Percentiles rank a stretch among this genome's conserved stretches.
Conservation (phyloP, 108 stramenopile species). For the Nannochloropsis gaditana region DNA sequence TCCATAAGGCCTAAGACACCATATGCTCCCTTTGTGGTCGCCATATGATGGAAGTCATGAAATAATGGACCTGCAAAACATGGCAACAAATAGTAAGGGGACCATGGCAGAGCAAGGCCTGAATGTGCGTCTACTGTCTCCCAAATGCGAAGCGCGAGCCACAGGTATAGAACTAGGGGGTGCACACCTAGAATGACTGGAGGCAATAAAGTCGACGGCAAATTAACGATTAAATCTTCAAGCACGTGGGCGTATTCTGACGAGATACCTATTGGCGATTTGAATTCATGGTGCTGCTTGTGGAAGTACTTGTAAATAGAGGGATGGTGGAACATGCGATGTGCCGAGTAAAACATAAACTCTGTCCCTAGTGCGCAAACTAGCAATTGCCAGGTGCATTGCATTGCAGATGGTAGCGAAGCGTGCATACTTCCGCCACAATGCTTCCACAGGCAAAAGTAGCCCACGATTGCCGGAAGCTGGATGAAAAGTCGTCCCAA, state of each 20-base stretch:
- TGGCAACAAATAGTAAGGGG: not conserved
- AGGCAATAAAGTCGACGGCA: conserved; percentile 4
- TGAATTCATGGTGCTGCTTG: not conserved
- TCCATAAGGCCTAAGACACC: not conserved
- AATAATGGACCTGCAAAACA: not conserved
- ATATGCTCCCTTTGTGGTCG: conserved; percentile 17
- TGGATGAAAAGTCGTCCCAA: not conserved
- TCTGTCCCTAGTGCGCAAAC: not conserved
- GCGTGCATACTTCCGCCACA: conserved; percentile 10
- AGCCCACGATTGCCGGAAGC: not conserved
- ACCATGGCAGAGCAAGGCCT: not conserved
- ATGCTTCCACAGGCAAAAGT: not conserved
- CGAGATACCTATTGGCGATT: not conserved
- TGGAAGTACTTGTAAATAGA: not conserved
- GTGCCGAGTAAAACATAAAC: not conserved
- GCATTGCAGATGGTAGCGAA: not conserved
- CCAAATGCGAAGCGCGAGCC: not conserved
- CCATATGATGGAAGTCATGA: not conserved
- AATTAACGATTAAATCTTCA: not conserved
- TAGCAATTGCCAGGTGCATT: not conserved
- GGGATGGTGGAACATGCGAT: conserved; percentile 2
- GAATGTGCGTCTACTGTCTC: conserved; percentile 13
- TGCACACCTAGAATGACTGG: not conserved
- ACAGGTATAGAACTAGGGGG: conserved; percentile 7
- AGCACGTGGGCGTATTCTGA: not conserved